Conservation (phyloP, 148 eudicot genomes). For the Heliosperma pusillum region DNA sequence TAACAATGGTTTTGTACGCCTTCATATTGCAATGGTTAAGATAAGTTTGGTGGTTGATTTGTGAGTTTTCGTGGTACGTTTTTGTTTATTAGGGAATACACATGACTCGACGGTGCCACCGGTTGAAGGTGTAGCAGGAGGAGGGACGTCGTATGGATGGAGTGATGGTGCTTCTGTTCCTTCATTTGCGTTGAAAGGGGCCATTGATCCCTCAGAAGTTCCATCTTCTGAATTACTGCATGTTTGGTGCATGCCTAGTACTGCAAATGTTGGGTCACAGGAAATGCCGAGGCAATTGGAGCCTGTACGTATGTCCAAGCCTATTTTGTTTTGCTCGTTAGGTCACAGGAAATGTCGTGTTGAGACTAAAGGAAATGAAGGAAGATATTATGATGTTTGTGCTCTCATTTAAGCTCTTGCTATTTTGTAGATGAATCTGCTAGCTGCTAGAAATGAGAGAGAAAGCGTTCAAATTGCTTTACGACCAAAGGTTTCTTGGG, state of each 20-base stretch:
- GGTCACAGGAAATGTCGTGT: too few relatives aligned
- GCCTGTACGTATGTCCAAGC: conserved; percentile 45
- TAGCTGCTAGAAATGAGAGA: conserved; percentile 97
- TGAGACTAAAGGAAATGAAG: background rate
- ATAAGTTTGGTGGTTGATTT: background rate
- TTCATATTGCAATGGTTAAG: conserved; percentile 1
- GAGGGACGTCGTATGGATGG: conserved; percentile 98
- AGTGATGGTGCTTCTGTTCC: conserved; percentile 45
- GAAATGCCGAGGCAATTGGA: conserved; percentile 77
- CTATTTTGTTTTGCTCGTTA: conserved; percentile 6
- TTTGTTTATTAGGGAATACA: conserved; percentile 36
- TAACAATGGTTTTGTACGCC: background rate
- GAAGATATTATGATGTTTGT: background rate
- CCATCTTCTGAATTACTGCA: conserved; percentile 73
- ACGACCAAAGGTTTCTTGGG: conserved; percentile 96
- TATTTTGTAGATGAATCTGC: conserved; percentile 62
- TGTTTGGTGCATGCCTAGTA: conserved; percentile 97
- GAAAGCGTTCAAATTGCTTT: conserved; percentile 92
- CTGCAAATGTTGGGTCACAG: conserved; percentile 85
- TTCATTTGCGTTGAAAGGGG: conserved; percentile 50
- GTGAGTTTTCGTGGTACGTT: background rate
- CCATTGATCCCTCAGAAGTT: conserved; percentile 68
- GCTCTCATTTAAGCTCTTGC: conserved; percentile 17
- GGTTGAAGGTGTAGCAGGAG: conserved; percentile 94
- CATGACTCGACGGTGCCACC: conserved; percentile 66